These are phyloP conservation scores for Mucor irregularis DNA, from an alignment of 371 early-diverging fungal species.

Conservation along the genomic window DNA sequence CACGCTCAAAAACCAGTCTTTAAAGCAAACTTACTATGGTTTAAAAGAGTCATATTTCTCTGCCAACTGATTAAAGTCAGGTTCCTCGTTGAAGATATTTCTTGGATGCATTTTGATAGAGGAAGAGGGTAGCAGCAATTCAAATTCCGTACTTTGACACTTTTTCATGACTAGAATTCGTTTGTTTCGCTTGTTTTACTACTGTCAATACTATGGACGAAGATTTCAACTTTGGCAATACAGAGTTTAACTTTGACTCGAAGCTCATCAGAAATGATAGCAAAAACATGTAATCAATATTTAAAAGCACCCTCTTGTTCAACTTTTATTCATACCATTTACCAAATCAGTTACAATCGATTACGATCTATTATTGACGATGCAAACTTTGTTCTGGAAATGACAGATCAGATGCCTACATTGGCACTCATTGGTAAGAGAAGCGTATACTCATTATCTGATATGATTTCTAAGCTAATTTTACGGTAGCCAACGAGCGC, in stretches of 20 bases:
- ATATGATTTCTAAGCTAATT: not conserved
- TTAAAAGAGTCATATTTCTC: conserved; percentile 20
- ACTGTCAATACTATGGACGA: conserved; percentile 7
- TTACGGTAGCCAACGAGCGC: conserved; percentile 68
- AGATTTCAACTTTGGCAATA: conserved; percentile 15
- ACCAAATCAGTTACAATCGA: conserved; percentile 63
- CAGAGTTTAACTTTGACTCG: conserved; percentile 25
- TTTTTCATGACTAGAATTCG: too few relatives aligned
- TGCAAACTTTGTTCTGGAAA: conserved; percentile 66
- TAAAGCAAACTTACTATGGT: conserved; percentile 2
- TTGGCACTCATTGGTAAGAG: conserved; percentile 65
- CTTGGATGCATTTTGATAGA: conserved; percentile 33
- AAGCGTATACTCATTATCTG: not conserved
- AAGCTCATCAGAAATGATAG: conserved; percentile 45
- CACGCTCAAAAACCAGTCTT: too few relatives aligned
- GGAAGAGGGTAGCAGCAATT: too few relatives aligned
- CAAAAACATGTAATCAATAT: conserved; percentile 44
- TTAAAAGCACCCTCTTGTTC: too few relatives aligned
- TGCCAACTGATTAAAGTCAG: conserved; percentile 42
- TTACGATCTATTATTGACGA: conserved; percentile 80
- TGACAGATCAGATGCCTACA: conserved; percentile 54
- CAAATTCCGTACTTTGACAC: too few relatives aligned
- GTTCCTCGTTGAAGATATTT: conserved; percentile 33
- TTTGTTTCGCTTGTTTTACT: conserved; percentile 9
- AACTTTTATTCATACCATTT: too few relatives aligned